Base-by-base conservation (phyloP, 129 eudicot genomes). In the Saussurea involucrata region DNA sequence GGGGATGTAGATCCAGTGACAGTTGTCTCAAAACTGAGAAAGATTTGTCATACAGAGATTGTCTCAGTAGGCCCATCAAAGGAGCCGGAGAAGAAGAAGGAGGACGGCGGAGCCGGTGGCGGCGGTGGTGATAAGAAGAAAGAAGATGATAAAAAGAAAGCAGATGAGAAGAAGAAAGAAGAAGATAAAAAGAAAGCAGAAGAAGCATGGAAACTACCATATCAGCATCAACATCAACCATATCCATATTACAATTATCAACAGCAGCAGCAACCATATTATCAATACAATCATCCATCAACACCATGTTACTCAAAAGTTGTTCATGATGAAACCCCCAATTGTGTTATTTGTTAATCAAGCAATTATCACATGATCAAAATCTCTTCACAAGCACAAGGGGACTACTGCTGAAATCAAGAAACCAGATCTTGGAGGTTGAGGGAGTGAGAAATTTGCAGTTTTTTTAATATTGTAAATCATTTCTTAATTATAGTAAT, bases 21-120 rank as follows among this genome's bases (percentile, higher is more conserved):
- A 17, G 40, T 94, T 61, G 97, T 87, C 71, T 82, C 80, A 1
- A 94, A 94, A 73, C 67, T 94, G 36, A 86, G 97, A 58, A 94
- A 89, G 72, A 73, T 90, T 10, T 94, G 95, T 21, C 80, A 24
- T 72, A 87, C 97, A 0, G 97, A 89, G 4, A 85, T 94, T 22
- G 75, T 91, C 1, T 85, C 97, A 6, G 92, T 94, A 1, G 98
- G 97, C 46, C 96, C 98, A 6, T 97, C 96, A 9, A 94, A 94
- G 71, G 97, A 91, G 70, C 93, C 93, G 1, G 97, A 94, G 75
- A 94, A 93, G 86, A 87, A 89, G 72, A 85, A 87, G 44, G 95
- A 81, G 0, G 92, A 82, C 63, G 81, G 74, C 24, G 87, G 76
- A 0, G 90, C 81, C 15, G 77, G 21, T n/a, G 82, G 63, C 75